A percentile compares a stretch with the other conserved stretches of the same genome.
Conservation (phyloP, 2,329 filamentous ascomycete species). For the Fusarium sp. region DNA sequence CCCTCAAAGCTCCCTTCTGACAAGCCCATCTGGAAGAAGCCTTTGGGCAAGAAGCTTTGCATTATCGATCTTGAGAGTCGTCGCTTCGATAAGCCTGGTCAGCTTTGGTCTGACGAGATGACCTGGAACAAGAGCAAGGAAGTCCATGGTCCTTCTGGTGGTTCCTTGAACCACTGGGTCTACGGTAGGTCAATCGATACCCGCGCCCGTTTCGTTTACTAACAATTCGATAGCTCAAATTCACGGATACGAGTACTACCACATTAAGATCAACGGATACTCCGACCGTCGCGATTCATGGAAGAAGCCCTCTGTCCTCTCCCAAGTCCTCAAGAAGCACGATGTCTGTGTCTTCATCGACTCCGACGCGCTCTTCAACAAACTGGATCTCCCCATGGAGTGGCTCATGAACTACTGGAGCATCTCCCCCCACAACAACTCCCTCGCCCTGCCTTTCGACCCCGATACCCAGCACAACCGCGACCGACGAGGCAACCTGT, state of each 20-base stretch:
- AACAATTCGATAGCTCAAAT: slow-evolving; percentile 55
- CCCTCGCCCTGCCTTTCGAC: slow-evolving; percentile 60
- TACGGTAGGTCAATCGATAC: slow-evolving; percentile 52
- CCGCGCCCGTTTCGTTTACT: slow-evolving; percentile 25
- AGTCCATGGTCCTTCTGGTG: slow-evolving; percentile 58
- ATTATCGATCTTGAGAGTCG: slow-evolving; percentile 63
- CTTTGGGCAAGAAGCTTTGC: slow-evolving; percentile 58
- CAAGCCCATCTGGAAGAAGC: slow-evolving; percentile 50
- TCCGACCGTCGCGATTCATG: slow-evolving; percentile 61
- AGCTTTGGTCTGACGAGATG: slow-evolving; percentile 56
- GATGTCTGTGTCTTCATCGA: slow-evolving; percentile 61
- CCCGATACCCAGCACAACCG: slow-evolving; percentile 56
- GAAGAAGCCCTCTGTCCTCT: slow-evolving; percentile 62
- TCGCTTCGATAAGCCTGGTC: slow-evolving; percentile 53
- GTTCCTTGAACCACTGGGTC: slow-evolving; percentile 62
- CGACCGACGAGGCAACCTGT: slow-evolving; percentile 58
- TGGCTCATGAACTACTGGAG: slow-evolving; percentile 65
- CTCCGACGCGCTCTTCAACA: slow-evolving; percentile 61
- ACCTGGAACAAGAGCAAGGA: slow-evolving; percentile 53
- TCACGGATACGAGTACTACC: slow-evolving; percentile 64
- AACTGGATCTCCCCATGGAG: slow-evolving; percentile 62
- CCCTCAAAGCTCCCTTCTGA: slow-evolving; percentile 51
- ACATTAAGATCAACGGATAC: slow-evolving; percentile 55
- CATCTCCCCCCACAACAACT: slow-evolving; percentile 56
- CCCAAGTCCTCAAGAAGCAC: slow-evolving; percentile 59